phyloP scores from a whole-genome alignment of 2,329 filamentous ascomycete genomes.

The Verticillium nubilum region DNA sequence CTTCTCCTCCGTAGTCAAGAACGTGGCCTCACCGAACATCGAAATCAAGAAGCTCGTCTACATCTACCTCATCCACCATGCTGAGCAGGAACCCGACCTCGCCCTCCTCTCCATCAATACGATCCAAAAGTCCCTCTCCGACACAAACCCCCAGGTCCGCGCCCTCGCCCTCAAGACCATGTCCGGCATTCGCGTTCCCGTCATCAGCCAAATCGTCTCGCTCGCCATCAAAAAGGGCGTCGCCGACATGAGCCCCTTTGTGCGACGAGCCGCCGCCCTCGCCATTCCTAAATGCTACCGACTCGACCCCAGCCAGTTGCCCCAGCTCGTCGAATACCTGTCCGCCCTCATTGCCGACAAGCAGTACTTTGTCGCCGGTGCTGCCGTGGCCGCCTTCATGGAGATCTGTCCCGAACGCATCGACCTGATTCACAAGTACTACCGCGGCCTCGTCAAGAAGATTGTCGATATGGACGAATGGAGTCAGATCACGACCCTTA shows the following conservation, averaged over 20 bases:
- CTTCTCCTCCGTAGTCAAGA: slow-evolving; percentile 98
- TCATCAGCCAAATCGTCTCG: slow-evolving; percentile 96
- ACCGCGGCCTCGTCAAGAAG: slow-evolving; percentile 78
- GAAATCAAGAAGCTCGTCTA: slow-evolving; percentile 98
- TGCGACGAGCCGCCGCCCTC: slow-evolving; percentile 86
- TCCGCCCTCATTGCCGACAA: slow-evolving; percentile 75
- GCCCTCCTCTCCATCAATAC: slow-evolving; percentile 96
- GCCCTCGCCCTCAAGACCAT: slow-evolving; percentile 93
- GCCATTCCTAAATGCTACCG: slow-evolving; percentile 95
- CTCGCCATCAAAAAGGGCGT: slow-evolving; percentile 91
- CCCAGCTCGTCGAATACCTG: slow-evolving; percentile 80
- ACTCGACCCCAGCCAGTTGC: slow-evolving; percentile 78
- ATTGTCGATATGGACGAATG: slow-evolving; percentile 99
- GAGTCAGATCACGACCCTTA: slow-evolving; percentile 81
- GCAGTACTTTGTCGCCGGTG: slow-evolving; percentile 95
- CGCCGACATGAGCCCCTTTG: slow-evolving; percentile 90
- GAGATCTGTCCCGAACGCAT: slow-evolving; percentile 84
- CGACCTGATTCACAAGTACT: slow-evolving; percentile 87
- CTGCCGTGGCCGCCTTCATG: slow-evolving; percentile 82
- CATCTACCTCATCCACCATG: slow-evolving; percentile 95
- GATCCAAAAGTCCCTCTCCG: slow-evolving; percentile 94
- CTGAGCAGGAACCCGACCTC: slow-evolving; percentile 91
- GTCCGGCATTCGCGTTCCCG: slow-evolving; percentile 94
- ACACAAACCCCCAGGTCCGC: slow-evolving; percentile 83
- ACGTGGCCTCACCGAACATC: slow-evolving; percentile 87